Conservation (phyloP, 1,284 basidiomycete species). For the Rhodotorula sp. region DNA sequence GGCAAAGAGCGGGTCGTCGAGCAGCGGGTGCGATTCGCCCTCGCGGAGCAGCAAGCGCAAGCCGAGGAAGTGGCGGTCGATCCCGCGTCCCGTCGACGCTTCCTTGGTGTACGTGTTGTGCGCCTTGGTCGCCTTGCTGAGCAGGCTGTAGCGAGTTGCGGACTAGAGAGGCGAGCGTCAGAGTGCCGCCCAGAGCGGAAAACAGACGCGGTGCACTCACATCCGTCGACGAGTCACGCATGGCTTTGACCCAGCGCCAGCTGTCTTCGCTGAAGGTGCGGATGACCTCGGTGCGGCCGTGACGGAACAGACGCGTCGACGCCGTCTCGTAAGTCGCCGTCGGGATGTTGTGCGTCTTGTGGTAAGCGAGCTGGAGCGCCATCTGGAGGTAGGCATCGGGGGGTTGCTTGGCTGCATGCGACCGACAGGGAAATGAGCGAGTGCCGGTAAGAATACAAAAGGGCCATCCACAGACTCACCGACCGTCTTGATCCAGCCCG, state of each 20-base stretch:
- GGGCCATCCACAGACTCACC: slow-evolving; percentile 55
- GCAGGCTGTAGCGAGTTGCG: slow-evolving; percentile 56
- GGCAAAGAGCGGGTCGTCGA: slow-evolving; percentile 75
- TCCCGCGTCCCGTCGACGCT: slow-evolving; percentile 77
- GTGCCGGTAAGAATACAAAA: not conserved
- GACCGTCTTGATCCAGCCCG: slow-evolving; percentile 81
- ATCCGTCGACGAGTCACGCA: slow-evolving; percentile 59
- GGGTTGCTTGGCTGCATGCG: slow-evolving; percentile 62
- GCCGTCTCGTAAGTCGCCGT: slow-evolving; percentile 95
- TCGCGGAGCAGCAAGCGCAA: slow-evolving; percentile 65
- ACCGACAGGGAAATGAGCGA: slow-evolving; percentile 4
- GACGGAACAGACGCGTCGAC: slow-evolving; percentile 82
- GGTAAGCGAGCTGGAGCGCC: slow-evolving; percentile 90
- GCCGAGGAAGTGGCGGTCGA: slow-evolving; percentile 89
- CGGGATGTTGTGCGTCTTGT: slow-evolving; percentile 69
- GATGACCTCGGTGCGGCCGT: slow-evolving; percentile 90
- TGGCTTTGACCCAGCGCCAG: slow-evolving; percentile 73
- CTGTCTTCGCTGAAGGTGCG: slow-evolving; percentile 74
- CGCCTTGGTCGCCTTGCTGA: slow-evolving; percentile 67
- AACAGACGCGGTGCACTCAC: slow-evolving; percentile 48
- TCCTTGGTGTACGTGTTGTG: slow-evolving; percentile 76
- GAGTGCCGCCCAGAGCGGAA: slow-evolving; percentile 30
- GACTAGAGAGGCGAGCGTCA: slow-evolving; percentile 48
- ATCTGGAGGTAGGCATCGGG: slow-evolving; percentile 92
- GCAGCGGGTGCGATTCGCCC: slow-evolving; percentile 57